Conservation (phyloP, 768 basidiomycete genomes). For the Leccinum arenicola region DNA sequence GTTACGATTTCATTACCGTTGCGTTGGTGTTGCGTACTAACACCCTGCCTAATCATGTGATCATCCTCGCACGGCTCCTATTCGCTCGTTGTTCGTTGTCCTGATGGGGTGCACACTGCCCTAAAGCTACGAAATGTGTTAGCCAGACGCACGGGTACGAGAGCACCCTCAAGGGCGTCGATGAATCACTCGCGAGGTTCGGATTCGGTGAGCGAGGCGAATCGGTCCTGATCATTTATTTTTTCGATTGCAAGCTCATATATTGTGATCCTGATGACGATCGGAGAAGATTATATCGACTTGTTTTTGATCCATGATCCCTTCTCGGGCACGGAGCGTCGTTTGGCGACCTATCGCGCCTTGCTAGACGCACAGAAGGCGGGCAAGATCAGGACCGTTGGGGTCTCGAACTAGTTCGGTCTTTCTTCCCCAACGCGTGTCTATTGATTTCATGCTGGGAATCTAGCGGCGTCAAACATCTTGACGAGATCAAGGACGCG, state of each 20-base stretch:
- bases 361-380: slow-evolving; percentile 57
- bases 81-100: neutral
- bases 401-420: slow-evolving; percentile 80
- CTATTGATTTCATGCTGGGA: neutral
- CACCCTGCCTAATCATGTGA: neutral
- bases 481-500: slow-evolving; percentile 67
- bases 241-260: neutral
- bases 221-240: neutral
- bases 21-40: neutral
- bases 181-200: slow-evolving; percentile 58
- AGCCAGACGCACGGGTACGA: slow-evolving; percentile 63
- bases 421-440: neutral
- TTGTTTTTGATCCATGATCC: slow-evolving; percentile 81
- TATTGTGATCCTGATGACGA: neutral
- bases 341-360: slow-evolving; percentile 71
- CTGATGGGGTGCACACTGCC: neutral
- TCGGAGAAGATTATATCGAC: slow-evolving; percentile 57
- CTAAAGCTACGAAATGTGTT: slow-evolving; percentile 57
- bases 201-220: slow-evolving; percentile 47
- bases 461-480: slow-evolving; percentile 62
- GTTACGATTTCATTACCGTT: neutral
- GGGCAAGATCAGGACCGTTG: slow-evolving; percentile 71
- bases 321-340: slow-evolving; percentile 54
- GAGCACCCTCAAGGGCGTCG: slow-evolving; percentile 53
- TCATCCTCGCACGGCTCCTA: neutral